phyloP scores from a whole-genome alignment of 163 green algal species.

The Chlamydomonas reinhardtii region DNA sequence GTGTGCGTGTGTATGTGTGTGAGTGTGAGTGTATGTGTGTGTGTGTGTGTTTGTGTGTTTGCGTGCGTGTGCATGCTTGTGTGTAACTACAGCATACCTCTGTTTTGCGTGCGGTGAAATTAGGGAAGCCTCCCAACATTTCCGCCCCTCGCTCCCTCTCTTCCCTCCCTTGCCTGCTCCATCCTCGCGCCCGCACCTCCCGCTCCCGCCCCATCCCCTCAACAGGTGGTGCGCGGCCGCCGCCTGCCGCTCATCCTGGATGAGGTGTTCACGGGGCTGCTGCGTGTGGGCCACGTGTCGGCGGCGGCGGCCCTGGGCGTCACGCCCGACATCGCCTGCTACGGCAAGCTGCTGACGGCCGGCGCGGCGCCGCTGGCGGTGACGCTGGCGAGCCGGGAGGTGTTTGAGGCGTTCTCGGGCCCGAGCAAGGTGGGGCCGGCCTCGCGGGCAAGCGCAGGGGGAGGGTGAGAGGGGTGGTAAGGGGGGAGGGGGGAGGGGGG shows the following conservation, averaged over 20 bases:
- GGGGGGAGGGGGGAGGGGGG: no score
- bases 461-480: background rate
- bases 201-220: background rate
- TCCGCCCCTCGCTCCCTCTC: no score
- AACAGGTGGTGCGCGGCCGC: conserved; percentile 66
- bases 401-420: conserved; percentile 91
- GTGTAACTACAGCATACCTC: no score
- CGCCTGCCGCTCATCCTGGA: conserved; percentile 94
- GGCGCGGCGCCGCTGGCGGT: conserved; percentile 84
- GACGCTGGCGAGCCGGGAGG: conserved; percentile 83
- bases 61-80: no score
- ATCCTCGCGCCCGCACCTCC: background rate
- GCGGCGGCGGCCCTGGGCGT: conserved; percentile 73
- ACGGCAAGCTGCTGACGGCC: conserved; percentile 91
- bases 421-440: conserved; percentile 67
- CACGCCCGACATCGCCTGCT: conserved; percentile 90
- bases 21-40: no score
- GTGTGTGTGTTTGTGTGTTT: no score
- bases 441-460: no score
- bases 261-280: conserved; percentile 94
- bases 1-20: background rate
- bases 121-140: no score
- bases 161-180: no score
- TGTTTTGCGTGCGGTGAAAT: no score
- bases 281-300: conserved; percentile 77